phyloP scores from a whole-genome alignment of 345 rosid genomes.

The Noccaea bulbosa region DNA sequence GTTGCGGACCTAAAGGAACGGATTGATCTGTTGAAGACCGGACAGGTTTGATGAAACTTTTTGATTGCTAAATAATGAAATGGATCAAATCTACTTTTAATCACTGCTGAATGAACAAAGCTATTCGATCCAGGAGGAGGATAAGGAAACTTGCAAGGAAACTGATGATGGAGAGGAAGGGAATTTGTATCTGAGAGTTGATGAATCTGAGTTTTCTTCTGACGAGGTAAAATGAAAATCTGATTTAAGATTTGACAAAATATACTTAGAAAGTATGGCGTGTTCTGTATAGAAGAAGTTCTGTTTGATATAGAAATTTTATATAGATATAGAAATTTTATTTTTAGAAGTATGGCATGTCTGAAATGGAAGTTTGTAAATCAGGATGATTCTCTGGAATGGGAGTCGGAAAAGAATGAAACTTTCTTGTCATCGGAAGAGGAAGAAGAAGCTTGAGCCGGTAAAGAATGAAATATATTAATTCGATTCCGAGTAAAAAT shows the following conservation, averaged over 20 bases:
- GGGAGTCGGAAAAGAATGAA: conserved; percentile 31
- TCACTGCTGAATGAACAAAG: not conserved
- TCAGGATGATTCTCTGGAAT: conserved; percentile 38
- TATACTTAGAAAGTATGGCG: too few species aligned
- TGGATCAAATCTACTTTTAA: not conserved
- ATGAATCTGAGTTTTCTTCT: conserved; percentile 47
- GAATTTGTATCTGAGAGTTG: conserved; percentile 39
- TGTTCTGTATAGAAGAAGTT: too few species aligned
- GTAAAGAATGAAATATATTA: not conserved
- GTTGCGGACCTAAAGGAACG: conserved; percentile 63
- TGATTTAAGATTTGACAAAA: conserved; percentile 2
- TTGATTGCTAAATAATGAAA: not conserved
- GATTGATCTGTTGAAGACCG: conserved; percentile 58
- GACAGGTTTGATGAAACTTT: conserved; percentile 30
- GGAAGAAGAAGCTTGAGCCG: conserved; percentile 17
- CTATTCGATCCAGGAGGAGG: conserved; percentile 49
- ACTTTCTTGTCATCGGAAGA: conserved; percentile 21
- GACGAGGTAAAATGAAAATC: conserved; percentile 60
- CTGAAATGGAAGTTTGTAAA: conserved; percentile 13
- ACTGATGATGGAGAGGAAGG: conserved; percentile 48
- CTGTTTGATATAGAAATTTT: too few species aligned
- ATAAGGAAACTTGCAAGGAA: conserved; percentile 47
- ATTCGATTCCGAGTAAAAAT: not conserved
- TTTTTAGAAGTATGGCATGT: not conserved
- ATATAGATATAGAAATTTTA: not conserved